Conservation (phyloP, 176 grass and related monocot genomes). For the Cenchrus purpureus region DNA sequence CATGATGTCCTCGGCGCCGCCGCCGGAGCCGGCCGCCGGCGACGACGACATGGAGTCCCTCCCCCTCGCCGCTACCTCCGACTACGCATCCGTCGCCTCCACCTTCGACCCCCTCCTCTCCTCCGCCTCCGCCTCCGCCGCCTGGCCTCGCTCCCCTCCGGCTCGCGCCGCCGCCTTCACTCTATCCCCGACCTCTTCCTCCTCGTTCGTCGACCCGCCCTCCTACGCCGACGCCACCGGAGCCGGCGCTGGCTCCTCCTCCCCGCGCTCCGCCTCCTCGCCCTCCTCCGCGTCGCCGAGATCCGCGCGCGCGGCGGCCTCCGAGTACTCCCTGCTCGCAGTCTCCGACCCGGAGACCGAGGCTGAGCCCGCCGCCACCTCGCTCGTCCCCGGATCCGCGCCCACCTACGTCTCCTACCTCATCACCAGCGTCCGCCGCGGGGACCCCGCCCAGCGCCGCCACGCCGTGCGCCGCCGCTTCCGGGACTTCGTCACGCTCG, state of each 20-base stretch:
- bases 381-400: slow-evolving; percentile 67
- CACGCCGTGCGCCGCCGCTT: slow-evolving; percentile 83
- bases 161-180: slow-evolving; percentile 29
- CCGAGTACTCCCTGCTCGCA: slow-evolving; percentile 69
- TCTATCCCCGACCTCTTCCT: slow-evolving; percentile 55
- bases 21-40: background rate
- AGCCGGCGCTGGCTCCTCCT: slow-evolving; percentile 50
- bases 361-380: slow-evolving; percentile 63
- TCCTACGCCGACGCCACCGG: slow-evolving; percentile 89
- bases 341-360: slow-evolving; percentile 79
- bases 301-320: slow-evolving; percentile 52
- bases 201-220: slow-evolving; percentile 89
- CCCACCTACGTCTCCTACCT: slow-evolving; percentile 88
- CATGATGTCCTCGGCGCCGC: slow-evolving; percentile 40
- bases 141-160: slow-evolving; percentile 42
- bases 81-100: slow-evolving; percentile 49
- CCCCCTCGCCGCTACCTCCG: slow-evolving; percentile 58
- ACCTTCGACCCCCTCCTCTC: slow-evolving; percentile 51
- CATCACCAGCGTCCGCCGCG: slow-evolving; percentile 57
- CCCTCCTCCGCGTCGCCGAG: slow-evolving; percentile 57
- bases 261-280: slow-evolving; percentile 45
- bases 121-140: slow-evolving; percentile 35
- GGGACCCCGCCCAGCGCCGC: slow-evolving; percentile 39
- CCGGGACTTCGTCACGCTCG: slow-evolving; percentile 93
- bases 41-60: slow-evolving; percentile 70